These are phyloP conservation scores for Penicillium sp. DNA, from an alignment of 2,329 filamentous ascomycete species.

Conservation along the genomic window DNA sequence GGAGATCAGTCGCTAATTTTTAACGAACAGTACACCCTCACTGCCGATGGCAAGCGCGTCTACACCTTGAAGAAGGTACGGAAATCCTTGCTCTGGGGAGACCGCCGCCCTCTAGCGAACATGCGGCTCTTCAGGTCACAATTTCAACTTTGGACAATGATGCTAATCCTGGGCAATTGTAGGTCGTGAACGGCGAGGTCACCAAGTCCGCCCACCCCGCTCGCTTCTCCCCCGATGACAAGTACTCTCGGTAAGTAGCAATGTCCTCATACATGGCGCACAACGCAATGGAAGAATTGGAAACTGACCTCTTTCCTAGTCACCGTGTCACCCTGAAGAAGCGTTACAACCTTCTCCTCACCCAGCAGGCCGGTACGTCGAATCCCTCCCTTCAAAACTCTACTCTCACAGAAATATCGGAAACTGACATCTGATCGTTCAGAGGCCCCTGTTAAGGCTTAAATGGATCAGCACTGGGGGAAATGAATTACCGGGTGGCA, in stretches of 20 bases:
- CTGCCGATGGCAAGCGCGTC: constrained; percentile 75
- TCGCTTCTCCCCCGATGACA: constrained; percentile 96
- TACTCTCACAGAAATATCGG: too few relatives aligned
- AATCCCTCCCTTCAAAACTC: neutral
- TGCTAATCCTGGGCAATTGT: constrained; percentile 8
- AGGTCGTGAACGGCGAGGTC: constrained; percentile 68
- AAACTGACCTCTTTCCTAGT: constrained; percentile 43
- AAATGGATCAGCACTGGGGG: constrained; percentile 20
- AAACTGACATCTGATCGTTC: constrained; percentile 10
- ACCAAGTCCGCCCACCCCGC: constrained; percentile 96
- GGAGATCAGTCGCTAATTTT: constrained; percentile 11
- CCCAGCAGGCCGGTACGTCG: constrained; percentile 63
- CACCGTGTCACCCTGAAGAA: constrained; percentile 95
- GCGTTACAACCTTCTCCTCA: constrained; percentile 83
- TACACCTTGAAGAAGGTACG: constrained; percentile 86
- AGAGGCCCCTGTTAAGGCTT: constrained; percentile 36
- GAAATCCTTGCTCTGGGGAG: neutral
- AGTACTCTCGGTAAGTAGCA: constrained; percentile 71
- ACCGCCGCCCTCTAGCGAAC: neutral
- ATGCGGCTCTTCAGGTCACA: constrained; percentile 25
- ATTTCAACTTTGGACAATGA: neutral
- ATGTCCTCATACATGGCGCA: too few relatives aligned
- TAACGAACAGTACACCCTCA: constrained; percentile 68
- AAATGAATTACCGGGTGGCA: constrained; percentile 28
- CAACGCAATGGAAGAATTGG: neutral